Percentiles rank a stretch among this genome's conserved stretches.
Evolutionary conservation across 1,139 yeast genomes (phyloP).

Genomic region (Yamadazyma triangularis): DNA sequence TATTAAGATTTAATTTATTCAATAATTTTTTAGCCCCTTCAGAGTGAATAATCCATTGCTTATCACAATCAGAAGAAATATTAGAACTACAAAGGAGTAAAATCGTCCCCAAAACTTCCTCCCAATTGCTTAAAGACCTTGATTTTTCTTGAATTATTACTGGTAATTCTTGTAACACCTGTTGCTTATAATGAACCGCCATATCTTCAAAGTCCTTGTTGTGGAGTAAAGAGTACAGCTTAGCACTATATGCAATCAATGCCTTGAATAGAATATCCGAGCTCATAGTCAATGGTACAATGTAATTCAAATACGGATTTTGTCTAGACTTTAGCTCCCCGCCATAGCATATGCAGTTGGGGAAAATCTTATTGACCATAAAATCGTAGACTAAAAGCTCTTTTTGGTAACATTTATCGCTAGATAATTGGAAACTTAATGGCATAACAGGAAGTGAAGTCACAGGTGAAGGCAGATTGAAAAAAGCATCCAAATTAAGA

Average conservation of each 20-base stretch:
- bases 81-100: slow-evolving; percentile 34
- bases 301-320: slow-evolving; percentile 30
- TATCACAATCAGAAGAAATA: slow-evolving; percentile 33
- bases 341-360: slow-evolving; percentile 28
- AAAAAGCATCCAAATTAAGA: neutral
- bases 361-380: slow-evolving; percentile 27
- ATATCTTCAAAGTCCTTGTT: slow-evolving; percentile 17
- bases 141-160: slow-evolving; percentile 19
- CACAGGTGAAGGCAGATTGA: neutral
- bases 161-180: slow-evolving; percentile 23
- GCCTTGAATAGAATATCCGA: slow-evolving; percentile 27
- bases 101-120: slow-evolving; percentile 32
- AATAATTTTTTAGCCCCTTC: slow-evolving; percentile 31
- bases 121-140: slow-evolving; percentile 25
- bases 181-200: slow-evolving; percentile 19
- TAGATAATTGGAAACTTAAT: slow-evolving; percentile 7
- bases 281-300: slow-evolving; percentile 27
- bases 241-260: slow-evolving; percentile 29
- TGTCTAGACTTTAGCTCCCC: slow-evolving; percentile 8
- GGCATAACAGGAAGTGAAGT: slow-evolving; percentile 2
- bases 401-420: slow-evolving; percentile 3
- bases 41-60: slow-evolving; percentile 30
- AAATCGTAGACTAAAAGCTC: slow-evolving; percentile 22
- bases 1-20: slow-evolving; percentile 1
- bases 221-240: slow-evolving; percentile 26